These are phyloP conservation scores for Monilinia fructicola DNA, from an alignment of 2,329 filamentous ascomycete species.

Conservation along the genomic window DNA sequence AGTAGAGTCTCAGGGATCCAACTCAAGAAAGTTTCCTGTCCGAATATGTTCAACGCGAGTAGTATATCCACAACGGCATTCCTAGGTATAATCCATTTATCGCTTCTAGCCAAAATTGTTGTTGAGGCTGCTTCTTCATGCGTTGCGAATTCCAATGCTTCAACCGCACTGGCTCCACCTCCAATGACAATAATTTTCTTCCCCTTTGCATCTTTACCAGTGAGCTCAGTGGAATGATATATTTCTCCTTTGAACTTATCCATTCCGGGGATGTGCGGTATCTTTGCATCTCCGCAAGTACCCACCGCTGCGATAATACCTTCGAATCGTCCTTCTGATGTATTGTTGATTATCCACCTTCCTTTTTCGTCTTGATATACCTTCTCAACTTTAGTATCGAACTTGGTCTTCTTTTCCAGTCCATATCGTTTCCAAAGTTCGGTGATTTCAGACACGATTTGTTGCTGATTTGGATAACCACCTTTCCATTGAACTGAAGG, in stretches of 20 bases:
- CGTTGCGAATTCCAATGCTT: slow-evolving; percentile 77
- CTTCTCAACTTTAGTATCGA: slow-evolving; percentile 67
- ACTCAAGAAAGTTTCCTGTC: slow-evolving; percentile 71
- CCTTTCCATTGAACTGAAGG: slow-evolving; percentile 71
- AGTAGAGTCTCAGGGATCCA: slow-evolving; percentile 77
- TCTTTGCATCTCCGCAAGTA: slow-evolving; percentile 76
- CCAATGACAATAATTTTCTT: slow-evolving; percentile 78
- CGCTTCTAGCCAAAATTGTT: slow-evolving; percentile 71
- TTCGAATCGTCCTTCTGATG: slow-evolving; percentile 70
- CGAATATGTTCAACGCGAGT: slow-evolving; percentile 75
- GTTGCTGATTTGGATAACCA: slow-evolving; percentile 74
- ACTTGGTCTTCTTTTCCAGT: slow-evolving; percentile 68
- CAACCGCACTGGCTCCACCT: slow-evolving; percentile 77
- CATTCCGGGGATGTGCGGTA: slow-evolving; percentile 68
- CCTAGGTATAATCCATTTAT: slow-evolving; percentile 86
- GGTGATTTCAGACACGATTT: slow-evolving; percentile 72
- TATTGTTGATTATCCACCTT: slow-evolving; percentile 75
- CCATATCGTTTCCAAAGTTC: slow-evolving; percentile 74
- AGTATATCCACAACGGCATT: slow-evolving; percentile 73
- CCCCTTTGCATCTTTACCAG: slow-evolving; percentile 68
- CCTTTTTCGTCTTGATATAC: slow-evolving; percentile 68
- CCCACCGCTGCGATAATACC: slow-evolving; percentile 77
- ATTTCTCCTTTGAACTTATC: slow-evolving; percentile 70
- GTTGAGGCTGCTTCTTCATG: slow-evolving; percentile 65
- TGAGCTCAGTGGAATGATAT: slow-evolving; percentile 73